A percentile compares a stretch with the other conserved stretches of the same genome.
phyloP scores from a whole-genome alignment of 2,329 filamentous ascomycete species.

The Tolypocladium cylindrosporum region DNA sequence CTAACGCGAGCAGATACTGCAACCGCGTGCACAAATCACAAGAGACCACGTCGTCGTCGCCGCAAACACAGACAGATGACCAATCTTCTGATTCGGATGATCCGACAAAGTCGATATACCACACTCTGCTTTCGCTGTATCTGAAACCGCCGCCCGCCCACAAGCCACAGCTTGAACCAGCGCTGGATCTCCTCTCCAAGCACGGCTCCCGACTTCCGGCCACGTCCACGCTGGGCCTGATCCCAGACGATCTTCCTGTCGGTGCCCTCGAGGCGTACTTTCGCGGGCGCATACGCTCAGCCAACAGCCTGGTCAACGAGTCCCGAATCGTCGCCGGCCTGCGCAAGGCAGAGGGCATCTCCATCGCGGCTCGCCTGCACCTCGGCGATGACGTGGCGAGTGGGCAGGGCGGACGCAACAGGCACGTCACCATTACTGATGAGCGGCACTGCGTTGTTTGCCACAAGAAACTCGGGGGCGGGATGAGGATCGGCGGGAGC shows the following conservation, averaged over 20 bases:
- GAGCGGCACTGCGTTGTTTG: conserved; percentile 87
- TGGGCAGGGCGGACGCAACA: conserved; percentile 42
- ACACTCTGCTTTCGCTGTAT: conserved; percentile 82
- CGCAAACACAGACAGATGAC: conserved; percentile 22
- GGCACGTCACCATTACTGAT: conserved; percentile 72
- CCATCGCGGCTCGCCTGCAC: conserved; percentile 61
- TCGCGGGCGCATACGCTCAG: conserved; percentile 75
- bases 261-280: conserved; percentile 82
- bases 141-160: conserved; percentile 69
- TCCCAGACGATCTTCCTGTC: conserved; percentile 72
- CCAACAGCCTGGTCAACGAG: conserved; percentile 74
- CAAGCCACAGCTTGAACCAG: conserved; percentile 63
- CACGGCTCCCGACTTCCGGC: conserved; percentile 89
- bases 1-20: conserved; percentile 56
- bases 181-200: conserved; percentile 77
- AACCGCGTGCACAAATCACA: conserved; percentile 68
- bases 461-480: conserved; percentile 79
- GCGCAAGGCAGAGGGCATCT: conserved; percentile 69
- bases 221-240: conserved; percentile 72
- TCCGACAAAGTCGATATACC: conserved; percentile 70
- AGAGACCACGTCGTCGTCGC: conserved; percentile 28
- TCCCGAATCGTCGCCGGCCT: conserved; percentile 68
- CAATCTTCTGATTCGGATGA: conserved; percentile 32
- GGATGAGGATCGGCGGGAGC: conserved; percentile 78
- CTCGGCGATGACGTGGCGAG: conserved; percentile 56